Base-by-base conservation (phyloP, 768 basidiomycete species). In the Termitomyces sp. region DNA sequence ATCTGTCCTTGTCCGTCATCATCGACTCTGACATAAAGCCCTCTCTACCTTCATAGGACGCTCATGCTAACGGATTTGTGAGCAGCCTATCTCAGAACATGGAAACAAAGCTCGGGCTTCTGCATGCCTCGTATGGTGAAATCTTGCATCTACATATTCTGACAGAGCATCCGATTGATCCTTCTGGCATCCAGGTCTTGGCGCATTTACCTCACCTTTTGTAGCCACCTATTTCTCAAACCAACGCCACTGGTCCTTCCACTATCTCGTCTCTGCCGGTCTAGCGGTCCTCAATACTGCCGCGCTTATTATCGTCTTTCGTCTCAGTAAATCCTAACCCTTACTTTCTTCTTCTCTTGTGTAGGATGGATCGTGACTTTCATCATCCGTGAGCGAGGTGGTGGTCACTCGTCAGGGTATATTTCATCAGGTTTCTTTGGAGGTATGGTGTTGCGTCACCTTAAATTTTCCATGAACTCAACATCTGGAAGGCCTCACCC, bases 191-290 rank as follows among this genome's bases (percentile, higher is more conserved):
- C 18, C 45, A 68, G 67, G 75, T 43, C 57, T 70, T n/a, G 84
- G 85, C 0, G 83, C 84, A 9, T 66, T 85, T 14, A 65, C 73
- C 13, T 72, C 87, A 0, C 89, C 89, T 0, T 75, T 89, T 24
- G 76, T 84, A 0, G 78, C 89, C 0, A 91, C 89, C 0, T 81
- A 85, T 51, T 90, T 91, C 60, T 75, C 83, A 3, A 73, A 76
- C 36, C 58, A 75, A 34, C 64, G 59, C 0, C 72, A 72, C 45
- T 89, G 88, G 87, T 83, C 81, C 3, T 82, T 83, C 61, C 82
- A 88, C 64, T 89, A 84, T 65, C 74, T 88, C 34, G 70, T 72
- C 9, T 86, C 83, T 0, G 65, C 86, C 1, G 82, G 78, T 1
- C 44, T 90, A 18, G 80, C 85, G 0, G 42, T 80, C 33, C 37